These are phyloP conservation scores for Starmerella etchellsii DNA, from an alignment of 805 yeast genomes.

Conservation along the genomic window DNA sequence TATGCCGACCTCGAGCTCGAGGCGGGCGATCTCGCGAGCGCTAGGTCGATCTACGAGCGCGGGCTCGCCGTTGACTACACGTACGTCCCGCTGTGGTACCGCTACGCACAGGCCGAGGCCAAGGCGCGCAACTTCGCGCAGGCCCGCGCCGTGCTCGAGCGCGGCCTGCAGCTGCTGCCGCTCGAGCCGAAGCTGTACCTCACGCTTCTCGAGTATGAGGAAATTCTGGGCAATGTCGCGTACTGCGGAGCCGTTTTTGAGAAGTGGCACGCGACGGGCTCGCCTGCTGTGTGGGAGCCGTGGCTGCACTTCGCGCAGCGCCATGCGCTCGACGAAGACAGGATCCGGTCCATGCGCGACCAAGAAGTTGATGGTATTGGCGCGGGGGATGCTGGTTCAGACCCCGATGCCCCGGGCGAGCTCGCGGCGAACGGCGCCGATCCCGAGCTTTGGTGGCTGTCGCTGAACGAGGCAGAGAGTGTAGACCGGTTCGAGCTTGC, in stretches of 20 bases:
- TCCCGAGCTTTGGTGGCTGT: constrained; percentile 76
- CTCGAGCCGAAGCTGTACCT: constrained; percentile 79
- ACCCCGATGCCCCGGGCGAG: too few species aligned
- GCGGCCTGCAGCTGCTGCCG: constrained; percentile 66
- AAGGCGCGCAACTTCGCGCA: constrained; percentile 64
- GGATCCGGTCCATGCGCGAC: too few species aligned
- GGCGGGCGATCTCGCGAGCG: constrained; percentile 64
- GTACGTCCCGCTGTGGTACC: constrained; percentile 73
- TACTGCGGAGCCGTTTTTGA: constrained; percentile 57
- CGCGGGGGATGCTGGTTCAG: too few species aligned
- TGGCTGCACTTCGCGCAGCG: constrained; percentile 8
- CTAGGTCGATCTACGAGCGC: constrained; percentile 78
- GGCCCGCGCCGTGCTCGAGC: constrained; percentile 71
- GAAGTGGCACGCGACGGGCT: constrained; percentile 48
- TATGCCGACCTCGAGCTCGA: constrained; percentile 81
- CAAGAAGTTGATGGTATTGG: too few species aligned
- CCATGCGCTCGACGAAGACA: background rate
- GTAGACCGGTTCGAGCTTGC: constrained; percentile 36
- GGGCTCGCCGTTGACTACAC: constrained; percentile 65
- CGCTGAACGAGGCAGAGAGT: constrained; percentile 28
- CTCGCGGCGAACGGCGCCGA: constrained; percentile 1
- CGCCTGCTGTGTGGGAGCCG: constrained; percentile 1
- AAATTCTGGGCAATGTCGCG: constrained; percentile 48
- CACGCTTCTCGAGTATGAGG: constrained; percentile 70
- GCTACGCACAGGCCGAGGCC: constrained; percentile 69